Evolutionary conservation across 495 filamentous ascomycete genomes (phyloP).

Genomic region (Penicillium canescens): DNA sequence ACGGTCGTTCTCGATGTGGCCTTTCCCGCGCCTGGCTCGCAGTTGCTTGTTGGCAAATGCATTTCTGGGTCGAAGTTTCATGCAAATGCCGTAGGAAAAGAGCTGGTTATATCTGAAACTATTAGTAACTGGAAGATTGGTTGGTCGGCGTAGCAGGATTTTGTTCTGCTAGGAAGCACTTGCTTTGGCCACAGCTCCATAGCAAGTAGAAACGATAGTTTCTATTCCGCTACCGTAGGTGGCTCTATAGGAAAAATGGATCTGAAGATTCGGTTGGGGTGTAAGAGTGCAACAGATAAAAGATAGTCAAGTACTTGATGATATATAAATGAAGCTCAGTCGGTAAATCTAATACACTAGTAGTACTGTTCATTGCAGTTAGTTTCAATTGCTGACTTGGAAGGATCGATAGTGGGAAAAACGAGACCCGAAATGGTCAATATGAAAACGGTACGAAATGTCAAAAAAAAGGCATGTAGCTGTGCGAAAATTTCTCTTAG

Average conservation of each 20-base stretch:
- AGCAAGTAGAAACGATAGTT: conserved; percentile 1
- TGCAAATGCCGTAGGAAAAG: conserved; percentile 1
- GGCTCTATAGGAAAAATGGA: neutral
- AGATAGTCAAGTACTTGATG: neutral
- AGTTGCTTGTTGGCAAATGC: too few species aligned
- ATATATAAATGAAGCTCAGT: conserved; percentile 3
- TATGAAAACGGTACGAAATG: too few species aligned
- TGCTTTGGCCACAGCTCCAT: conserved; percentile 3
- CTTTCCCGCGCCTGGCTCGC: too few species aligned
- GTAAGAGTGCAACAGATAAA: conserved; percentile 1
- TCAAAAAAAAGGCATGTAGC: too few species aligned
- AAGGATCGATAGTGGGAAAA: too few species aligned
- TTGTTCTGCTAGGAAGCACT: neutral
- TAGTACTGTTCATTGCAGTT: neutral
- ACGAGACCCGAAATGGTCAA: too few species aligned
- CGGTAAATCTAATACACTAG: neutral
- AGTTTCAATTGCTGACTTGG: neutral
- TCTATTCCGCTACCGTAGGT: neutral
- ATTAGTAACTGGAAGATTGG: neutral
- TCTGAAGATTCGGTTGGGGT: neutral
- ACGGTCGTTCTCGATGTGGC: neutral
- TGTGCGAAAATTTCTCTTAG: neutral
- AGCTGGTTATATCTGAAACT: neutral
- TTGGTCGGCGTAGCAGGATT: neutral
- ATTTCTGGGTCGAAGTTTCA: conserved; percentile 3